These are phyloP conservation scores for Hypoxylon sp. DNA, from an alignment of 2,329 filamentous ascomycete species.

Conservation along the genomic window DNA sequence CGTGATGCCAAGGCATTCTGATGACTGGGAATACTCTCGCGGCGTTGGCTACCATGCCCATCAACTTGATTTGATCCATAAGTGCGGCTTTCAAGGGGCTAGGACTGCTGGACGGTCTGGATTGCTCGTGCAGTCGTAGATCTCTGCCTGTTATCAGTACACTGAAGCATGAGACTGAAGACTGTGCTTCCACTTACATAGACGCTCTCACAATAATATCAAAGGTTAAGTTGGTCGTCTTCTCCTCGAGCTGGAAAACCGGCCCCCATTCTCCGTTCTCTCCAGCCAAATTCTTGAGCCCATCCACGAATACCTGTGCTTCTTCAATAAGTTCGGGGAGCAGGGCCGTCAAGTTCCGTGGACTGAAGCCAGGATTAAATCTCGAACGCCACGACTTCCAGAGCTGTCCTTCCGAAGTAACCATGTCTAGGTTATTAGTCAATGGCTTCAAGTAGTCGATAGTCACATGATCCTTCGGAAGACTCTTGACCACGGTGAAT, in stretches of 20 bases:
- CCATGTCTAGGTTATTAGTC: slow-evolving; percentile 54
- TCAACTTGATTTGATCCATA: slow-evolving; percentile 45
- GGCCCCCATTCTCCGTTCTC: slow-evolving; percentile 51
- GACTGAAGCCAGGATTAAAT: slow-evolving; percentile 58
- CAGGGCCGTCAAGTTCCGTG: slow-evolving; percentile 55
- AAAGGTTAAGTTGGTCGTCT: slow-evolving; percentile 58
- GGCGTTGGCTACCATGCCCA: slow-evolving; percentile 42
- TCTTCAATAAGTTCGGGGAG: slow-evolving; percentile 59
- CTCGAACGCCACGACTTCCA: slow-evolving; percentile 55
- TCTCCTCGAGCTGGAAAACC: slow-evolving; percentile 56
- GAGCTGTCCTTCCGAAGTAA: slow-evolving; percentile 53
- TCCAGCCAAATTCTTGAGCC: slow-evolving; percentile 51
- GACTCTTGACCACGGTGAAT: slow-evolving; percentile 46
- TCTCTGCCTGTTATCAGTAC: slow-evolving; percentile 41
- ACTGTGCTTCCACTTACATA: slow-evolving; percentile 48
- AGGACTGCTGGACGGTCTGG: slow-evolving; percentile 40
- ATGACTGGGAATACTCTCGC: slow-evolving; percentile 37
- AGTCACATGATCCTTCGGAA: slow-evolving; percentile 41
- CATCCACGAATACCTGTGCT: slow-evolving; percentile 55
- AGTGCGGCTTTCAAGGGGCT: slow-evolving; percentile 49
- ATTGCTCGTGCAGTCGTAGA: slow-evolving; percentile 49
- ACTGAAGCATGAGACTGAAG: background rate
- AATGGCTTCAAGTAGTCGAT: slow-evolving; percentile 50
- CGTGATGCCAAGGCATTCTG: slow-evolving; percentile 47
- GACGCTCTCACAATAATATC: slow-evolving; percentile 59